Base-by-base conservation (phyloP, 2,329 filamentous ascomycete genomes). In the Anisogramma anomala region DNA sequence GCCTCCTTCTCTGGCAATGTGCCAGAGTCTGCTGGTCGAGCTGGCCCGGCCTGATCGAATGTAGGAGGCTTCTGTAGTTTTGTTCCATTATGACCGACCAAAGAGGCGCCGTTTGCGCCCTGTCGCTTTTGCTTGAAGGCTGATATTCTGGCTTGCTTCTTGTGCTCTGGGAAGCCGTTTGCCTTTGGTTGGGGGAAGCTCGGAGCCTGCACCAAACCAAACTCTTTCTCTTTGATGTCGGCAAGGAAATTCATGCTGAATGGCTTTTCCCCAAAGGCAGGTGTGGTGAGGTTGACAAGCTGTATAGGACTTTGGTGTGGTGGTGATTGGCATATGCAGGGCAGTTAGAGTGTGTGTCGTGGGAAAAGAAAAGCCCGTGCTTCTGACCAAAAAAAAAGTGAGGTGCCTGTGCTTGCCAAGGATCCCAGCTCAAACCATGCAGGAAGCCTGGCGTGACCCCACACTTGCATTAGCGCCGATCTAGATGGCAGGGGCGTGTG, bases 81-180 rank as follows among this genome's bases (percentile, higher is more conserved):
- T 6, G 33, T n/a, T 10, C 6, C 39, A 42, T 38, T 1, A 20
- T 31, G 41, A 23, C 20, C 11, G 10, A 33, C 35, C 10, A 13
- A 11, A 14, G 25, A 7, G 31, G 19, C 5, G 25, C 28, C 9
- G 10, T 36, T 34, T 9, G 55, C 49, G 6, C 48, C 48, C 36
- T 66, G 62, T 46, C 74, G 69, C 54, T 78, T 74, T 53, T 84
- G 79, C 58, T 86, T 94, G 66, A 94, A 94, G 2, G 82, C 74
- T 2, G 87, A 94, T 6, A 74, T 62, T 43, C 74, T 72, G 42
- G 68, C 71, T 49, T 88, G 78, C 58, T 84, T 86, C 59, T 83
- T 91, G 59, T 87, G 88, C 44, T 79, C 77, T n/a, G 91, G 91
- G 52, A 96, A 96, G 1, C 91, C 91, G 10, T 74, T 78, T 4